Percentiles rank a stretch among this genome's conserved stretches.
Evolutionary conservation across 1,284 basidiomycete genomes (phyloP).

Genomic region (Fomitopsis pinicola): DNA sequence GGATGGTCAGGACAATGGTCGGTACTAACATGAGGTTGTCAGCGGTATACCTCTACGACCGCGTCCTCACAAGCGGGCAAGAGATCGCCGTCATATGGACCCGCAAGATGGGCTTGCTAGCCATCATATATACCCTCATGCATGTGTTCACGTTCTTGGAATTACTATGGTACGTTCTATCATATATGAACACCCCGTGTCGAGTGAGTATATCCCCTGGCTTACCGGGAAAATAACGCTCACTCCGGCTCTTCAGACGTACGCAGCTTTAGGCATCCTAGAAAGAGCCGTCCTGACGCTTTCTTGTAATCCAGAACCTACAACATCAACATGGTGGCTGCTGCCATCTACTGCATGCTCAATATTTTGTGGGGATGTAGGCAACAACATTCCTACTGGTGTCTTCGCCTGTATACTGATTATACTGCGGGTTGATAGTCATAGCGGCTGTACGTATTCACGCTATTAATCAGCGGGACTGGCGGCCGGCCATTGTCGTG

Average conservation of each 20-base stretch:
- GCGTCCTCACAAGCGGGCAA: background rate
- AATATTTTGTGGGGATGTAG: background rate
- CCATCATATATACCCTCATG: background rate
- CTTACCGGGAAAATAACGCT: background rate
- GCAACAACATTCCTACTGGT: background rate
- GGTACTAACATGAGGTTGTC: too few relatives aligned
- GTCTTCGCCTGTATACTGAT: background rate
- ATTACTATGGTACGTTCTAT: background rate
- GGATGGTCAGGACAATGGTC: background rate
- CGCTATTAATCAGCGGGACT: background rate
- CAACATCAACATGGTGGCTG: background rate
- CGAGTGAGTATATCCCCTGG: background rate
- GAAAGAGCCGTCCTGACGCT: background rate
- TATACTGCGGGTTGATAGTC: background rate
- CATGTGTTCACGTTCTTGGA: background rate
- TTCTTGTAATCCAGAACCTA: background rate
- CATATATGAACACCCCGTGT: background rate
- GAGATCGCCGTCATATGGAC: background rate
- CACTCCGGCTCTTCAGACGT: background rate
- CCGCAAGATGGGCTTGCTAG: background rate
- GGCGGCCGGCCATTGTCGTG: background rate
- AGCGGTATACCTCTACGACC: background rate
- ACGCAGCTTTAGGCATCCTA: too few relatives aligned
- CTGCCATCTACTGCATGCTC: background rate
- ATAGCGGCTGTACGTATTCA: background rate